Evolutionary conservation across 2,329 filamentous ascomycete species (phyloP).

Genomic region (Fusarium proliferatum): DNA sequence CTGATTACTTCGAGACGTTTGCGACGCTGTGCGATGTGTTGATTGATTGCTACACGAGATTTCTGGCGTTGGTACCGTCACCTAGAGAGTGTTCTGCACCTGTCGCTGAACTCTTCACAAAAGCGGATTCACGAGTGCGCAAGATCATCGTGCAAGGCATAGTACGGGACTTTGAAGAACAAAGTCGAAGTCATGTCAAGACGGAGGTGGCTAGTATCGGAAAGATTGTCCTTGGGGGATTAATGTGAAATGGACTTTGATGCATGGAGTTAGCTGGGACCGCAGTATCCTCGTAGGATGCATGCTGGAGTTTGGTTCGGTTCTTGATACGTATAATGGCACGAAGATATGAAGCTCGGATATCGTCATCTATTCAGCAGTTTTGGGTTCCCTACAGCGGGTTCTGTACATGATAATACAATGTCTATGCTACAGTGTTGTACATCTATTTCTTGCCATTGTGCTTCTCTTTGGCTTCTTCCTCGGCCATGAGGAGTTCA

Average conservation of each 20-base stretch:
- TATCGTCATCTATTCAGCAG: constrained; percentile 5
- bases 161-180: constrained; percentile 93
- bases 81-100: constrained; percentile 76
- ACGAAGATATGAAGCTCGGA: constrained; percentile 26
- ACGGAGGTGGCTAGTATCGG: constrained; percentile 86
- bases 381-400: constrained; percentile 17
- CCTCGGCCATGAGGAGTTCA: constrained; percentile 74
- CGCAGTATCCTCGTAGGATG: constrained; percentile 35
- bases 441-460: constrained; percentile 16
- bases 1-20: constrained; percentile 97
- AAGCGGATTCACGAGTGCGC: constrained; percentile 85
- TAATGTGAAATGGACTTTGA: constrained; percentile 66
- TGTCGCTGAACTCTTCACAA: constrained; percentile 87
- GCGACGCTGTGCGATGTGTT: constrained; percentile 94
- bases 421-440: constrained; percentile 13
- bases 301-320: constrained; percentile 35
- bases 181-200: constrained; percentile 79
- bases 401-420: constrained; percentile 34
- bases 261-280: constrained; percentile 38
- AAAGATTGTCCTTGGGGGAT: constrained; percentile 87
- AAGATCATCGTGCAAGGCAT: constrained; percentile 90
- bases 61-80: constrained; percentile 79
- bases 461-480: constrained; percentile 55
- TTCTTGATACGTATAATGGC: constrained; percentile 5
- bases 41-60: constrained; percentile 88